Base-by-base conservation (phyloP, 192 early-diverging fungal species). In the Coemansia sp. region DNA sequence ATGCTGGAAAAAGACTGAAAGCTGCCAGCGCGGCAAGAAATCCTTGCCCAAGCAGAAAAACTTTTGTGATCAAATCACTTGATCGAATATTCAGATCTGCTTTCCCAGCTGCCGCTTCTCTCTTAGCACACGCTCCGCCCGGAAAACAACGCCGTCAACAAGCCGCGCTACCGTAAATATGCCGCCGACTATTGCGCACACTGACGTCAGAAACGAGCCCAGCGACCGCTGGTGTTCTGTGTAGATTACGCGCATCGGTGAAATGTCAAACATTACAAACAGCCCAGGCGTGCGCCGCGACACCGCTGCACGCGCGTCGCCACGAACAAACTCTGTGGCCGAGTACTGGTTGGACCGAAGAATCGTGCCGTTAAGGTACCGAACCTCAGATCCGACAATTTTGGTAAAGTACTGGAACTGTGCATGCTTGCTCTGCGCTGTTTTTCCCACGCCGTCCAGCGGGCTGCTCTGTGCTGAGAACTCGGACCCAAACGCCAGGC, bases 81-180 rank as follows among this genome's bases (percentile, higher is more conserved):
- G 51, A 76, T 76, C 68, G 23, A 28, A 42, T 61, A 22, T 66
- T 62, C 31, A 20, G 2, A 59, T 52, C 14, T 60, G 71, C 42
- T 96, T 98, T 15, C 94, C 94, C 1, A 94, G 65, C 62, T 94
- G 90, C 47, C 88, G 71, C 74, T 96, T 96, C 46, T 80, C 80
- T 62, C 87, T 89, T 10, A 95, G 54, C 4, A 84, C 82, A 61
- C 86, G 89, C 63, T 92, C 91, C 5, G 94, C 88, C n/a, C 86
- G 88, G 78, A 91, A 98, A n/a, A 95, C 83, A 21, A 90, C 78
- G 48, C 85, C 81, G 65, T 98, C 96, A 14, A 97, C 68, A 26
- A 98, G 85, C 7, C 95, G 89, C 7, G 94, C 93, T 6, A 98
- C 93, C n/a, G 96, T 97, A 69, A 92, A 94, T 23, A 98, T 86